phyloP scores from a whole-genome alignment of 805 yeast species.

The Saturnispora zaruensis region DNA sequence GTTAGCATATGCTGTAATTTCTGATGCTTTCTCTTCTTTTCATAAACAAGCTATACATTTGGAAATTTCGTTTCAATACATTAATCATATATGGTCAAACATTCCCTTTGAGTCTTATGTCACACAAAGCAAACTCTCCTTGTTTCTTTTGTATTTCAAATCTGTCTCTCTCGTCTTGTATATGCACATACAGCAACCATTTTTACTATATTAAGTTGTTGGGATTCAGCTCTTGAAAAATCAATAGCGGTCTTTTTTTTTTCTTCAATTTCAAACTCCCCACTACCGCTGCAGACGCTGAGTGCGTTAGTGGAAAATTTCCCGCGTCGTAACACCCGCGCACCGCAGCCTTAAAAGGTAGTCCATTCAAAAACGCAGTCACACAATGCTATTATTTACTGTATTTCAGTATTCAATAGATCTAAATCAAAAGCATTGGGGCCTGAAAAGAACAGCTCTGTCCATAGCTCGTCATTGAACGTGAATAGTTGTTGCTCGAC shows the following conservation, averaged over 20 bases:
- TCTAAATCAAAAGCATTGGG: constrained; percentile 4
- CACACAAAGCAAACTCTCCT: neutral
- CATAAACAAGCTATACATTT: no score
- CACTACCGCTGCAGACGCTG: neutral
- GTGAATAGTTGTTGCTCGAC: constrained; percentile 36
- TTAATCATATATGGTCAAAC: no score
- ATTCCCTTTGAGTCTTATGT: neutral
- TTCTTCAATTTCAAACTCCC: neutral
- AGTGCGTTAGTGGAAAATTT: neutral
- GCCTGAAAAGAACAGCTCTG: constrained; percentile 36
- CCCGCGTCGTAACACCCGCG: constrained; percentile 8
- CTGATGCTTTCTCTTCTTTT: no score
- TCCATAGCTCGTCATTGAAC: constrained; percentile 66
- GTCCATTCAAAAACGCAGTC: constrained; percentile 14
- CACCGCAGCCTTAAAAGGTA: constrained; percentile 7
- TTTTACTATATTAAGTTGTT: constrained; percentile 13
- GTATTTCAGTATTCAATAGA: neutral
- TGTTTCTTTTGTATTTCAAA: neutral
- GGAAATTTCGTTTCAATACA: no score
- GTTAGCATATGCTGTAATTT: no score
- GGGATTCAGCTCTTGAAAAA: neutral
- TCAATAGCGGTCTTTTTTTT: neutral
- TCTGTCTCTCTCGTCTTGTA: neutral
- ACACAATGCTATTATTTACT: constrained; percentile 1
- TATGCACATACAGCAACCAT: constrained; percentile 27